phyloP scores from a whole-genome alignment of 805 yeast genomes.

The Cyberlindnera amylophila region DNA sequence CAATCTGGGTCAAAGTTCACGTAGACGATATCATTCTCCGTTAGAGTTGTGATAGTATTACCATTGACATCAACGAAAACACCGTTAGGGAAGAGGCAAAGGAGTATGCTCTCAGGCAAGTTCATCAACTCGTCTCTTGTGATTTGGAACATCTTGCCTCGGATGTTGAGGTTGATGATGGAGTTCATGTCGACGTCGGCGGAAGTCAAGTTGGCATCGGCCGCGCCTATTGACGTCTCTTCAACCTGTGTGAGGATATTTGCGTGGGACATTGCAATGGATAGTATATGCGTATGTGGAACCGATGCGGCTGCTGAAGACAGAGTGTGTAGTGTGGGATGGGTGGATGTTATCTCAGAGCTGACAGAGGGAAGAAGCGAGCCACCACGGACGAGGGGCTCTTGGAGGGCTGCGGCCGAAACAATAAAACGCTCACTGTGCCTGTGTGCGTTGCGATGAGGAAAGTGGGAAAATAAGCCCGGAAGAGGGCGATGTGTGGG shows the following conservation, averaged over 20 bases:
- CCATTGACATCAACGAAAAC: slow-evolving; percentile 78
- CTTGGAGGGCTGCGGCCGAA: no score
- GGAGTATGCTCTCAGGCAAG: slow-evolving; percentile 82
- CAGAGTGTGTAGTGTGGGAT: no score
- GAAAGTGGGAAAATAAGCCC: not conserved
- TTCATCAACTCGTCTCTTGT: slow-evolving; percentile 88
- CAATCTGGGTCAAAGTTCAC: slow-evolving; percentile 87
- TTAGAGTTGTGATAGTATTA: slow-evolving; percentile 69
- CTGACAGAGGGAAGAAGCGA: no score
- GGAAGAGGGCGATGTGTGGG: not conserved
- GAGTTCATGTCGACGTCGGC: slow-evolving; percentile 47
- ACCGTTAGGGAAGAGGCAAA: slow-evolving; percentile 88
- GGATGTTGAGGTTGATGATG: slow-evolving; percentile 69
- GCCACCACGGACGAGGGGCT: no score
- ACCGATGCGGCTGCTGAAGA: no score
- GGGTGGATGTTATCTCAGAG: no score
- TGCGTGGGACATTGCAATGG: slow-evolving; percentile 23
- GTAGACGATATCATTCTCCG: slow-evolving; percentile 74
- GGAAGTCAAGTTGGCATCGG: slow-evolving; percentile 17
- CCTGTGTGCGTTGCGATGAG: not conserved
- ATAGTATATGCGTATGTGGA: no score
- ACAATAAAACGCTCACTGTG: no score
- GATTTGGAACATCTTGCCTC: slow-evolving; percentile 71
- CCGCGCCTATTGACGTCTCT: slow-evolving; percentile 38
- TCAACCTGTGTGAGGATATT: slow-evolving; percentile 70